Evolutionary conservation across 2,329 filamentous ascomycete species (phyloP), one percentile per base, ranked within the genome.

Genomic region (Colletotrichum tanaceti): DNA sequence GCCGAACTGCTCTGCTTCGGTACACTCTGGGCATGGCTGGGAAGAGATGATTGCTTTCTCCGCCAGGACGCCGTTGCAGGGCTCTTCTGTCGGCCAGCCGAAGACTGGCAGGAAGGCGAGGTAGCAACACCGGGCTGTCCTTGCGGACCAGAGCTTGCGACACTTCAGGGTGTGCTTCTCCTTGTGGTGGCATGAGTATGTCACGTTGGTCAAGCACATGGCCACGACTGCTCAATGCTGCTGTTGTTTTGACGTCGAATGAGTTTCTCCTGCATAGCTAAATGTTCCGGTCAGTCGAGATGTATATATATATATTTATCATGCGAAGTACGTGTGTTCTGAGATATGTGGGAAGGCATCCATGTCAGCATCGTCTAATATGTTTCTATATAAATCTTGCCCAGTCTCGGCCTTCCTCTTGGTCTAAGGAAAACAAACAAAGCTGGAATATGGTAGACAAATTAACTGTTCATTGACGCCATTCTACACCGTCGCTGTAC

Each of bases 131-230:
- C 62, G 61, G 11, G 52, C 38, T 3, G 63, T 41, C 16, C 58
- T 54, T 4, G 65, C 35, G 18, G 49, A 47, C 60, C 53, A 65
- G n/a, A 53, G 63, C 4, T 53, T 47, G 39, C 63, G 62, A 43
- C 65, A 63, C 18, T 46, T 60, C n/a, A 71, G 28, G 41, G 38
- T 44, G n/a, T 44, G 20, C 43, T 41, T 50, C 7, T 24, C 32
- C 32, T 53, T 55, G 50, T 72, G 68, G 24, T 54, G 44, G 38
- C 68, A 67, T 4, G 66, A 20, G 18, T 68, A 60, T 9, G 50
- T 58, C 4, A 53, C 32, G 20, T 35, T 54, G 20, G 68, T 52
- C 59, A 67, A 38, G 38, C 71, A 72, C 71, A 72, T 72, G 10
- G 24, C 47, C n/a, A 18, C 11, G 35, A 11, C 0, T 35, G 32